Evolutionary conservation across 2,329 filamentous ascomycete genomes (phyloP), one percentile per base, ranked within the genome.

Genomic region (Penicillium sp.): DNA sequence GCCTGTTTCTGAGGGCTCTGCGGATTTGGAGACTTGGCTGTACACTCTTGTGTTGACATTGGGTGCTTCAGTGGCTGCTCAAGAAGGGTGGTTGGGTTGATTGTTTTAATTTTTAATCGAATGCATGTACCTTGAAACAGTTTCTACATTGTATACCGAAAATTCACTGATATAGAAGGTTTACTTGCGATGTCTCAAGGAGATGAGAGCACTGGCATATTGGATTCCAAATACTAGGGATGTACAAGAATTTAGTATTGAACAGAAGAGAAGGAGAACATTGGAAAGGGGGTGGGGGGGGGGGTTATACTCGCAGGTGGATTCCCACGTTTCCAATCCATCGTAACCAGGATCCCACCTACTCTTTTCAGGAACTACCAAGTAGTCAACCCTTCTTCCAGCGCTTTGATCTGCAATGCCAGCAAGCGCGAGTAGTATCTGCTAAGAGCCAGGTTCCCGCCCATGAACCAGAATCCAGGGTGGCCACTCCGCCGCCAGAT

Each of bases 391-490:
- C 68, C 68, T 44, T 61, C 69, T 57, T 78, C 72, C 14, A 75
- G 46, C 0, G 70, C 78, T 67, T 79, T 79, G 49, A 82, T 81
- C 69, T 80, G 77, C 62, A 82, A 63, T 7, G 79, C 80, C 64
- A 82, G 58, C 30, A 77, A 43, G 38, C 77, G 78, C 0, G 84
- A 88, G 62, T 79, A 88, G 55, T 84, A 87, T 46, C 86, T 75
- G 60, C 83, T 85, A 55, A 88, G 69, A 0, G 84, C 84, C 35
- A 88, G 64, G 63, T 87, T 88, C 0, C 86, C 86, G 0, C 85
- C 86, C 63, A 86, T 84, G 61, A 86, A 84, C 86, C 85, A 89
- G 58, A 88, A 84, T 0, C 85, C 85, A 0, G 83, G 84, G 53
- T 88, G 84, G 0, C 85, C 85, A 17, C 78, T 85, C 26, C 73